Evolutionary conservation across 2,329 filamentous ascomycete genomes (phyloP), one percentile per base, ranked within the genome.

Genomic region (Pseudopithomyces chartarum): DNA sequence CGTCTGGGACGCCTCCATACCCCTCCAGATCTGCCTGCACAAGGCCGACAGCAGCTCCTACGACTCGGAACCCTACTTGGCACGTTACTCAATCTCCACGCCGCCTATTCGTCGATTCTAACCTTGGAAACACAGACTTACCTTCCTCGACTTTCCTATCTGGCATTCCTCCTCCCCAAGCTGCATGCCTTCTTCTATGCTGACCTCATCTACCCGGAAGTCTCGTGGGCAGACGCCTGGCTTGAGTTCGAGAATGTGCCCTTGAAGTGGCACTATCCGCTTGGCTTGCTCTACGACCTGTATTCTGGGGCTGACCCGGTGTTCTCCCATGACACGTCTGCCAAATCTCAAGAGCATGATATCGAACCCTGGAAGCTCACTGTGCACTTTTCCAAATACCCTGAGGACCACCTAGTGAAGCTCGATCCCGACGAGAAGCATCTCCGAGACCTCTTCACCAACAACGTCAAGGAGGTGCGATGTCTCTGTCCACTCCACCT

Each of bases 231-330:
- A 56, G 77, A 84, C 42, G 83, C 84, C 19, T 88, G 86, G 84
- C 84, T 91, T 61, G 86, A 85, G 1, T 88, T 87, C 67, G 86
- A 91, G 70, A 82, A 80, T 13, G 87, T 91, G 15, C 84, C 87
- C 2, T 73, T 91, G 61, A 90, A 89, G 78, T 89, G 87, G 87
- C 88, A 91, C 67, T 87, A 89, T 57, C 88, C 89, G 0, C 71
- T 89, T 11, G 89, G 89, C 1, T 77, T 91, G 11, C 79, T 91
- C 5, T 90, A 86, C 68, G 89, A 91, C 71, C 78, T 91, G 6
- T 90, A 90, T 65, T 84, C 85, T 2, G 85, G 85, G 17, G 81
- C 80, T 20, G 82, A 82, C 54, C 80, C 82, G 1, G 70, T 81
- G 23, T 38, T 20, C 19, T 29, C 45, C 2, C 45, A 48, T 12